Base-by-base conservation (phyloP, 176 grass and related monocot genomes). In the Ampelocalamus luodianensis region DNA sequence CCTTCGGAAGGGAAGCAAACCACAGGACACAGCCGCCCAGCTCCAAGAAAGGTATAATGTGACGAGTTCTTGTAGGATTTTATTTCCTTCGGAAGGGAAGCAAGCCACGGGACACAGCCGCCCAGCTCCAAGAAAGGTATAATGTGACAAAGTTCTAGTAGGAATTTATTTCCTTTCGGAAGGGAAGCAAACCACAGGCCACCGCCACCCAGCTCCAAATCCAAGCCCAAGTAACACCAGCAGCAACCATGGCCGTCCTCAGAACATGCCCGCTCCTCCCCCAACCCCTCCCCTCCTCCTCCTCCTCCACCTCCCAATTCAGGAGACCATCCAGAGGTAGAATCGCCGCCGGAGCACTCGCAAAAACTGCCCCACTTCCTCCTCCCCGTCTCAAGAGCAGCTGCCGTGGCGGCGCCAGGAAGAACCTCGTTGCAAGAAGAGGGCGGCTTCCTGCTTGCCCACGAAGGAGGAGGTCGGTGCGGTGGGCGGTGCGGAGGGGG, bases 231-330 rank as follows among this genome's bases (percentile, higher is more conserved):
- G 3, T 14, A 29, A 10, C 68, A 17, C 0, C 53, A 18, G 20
- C 42, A 22, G 37, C 79, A 65, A 14, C 78, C 78, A 90, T 90
- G 88, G 78, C 83, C 54, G 72, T 40, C 5, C 78, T 90, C 78
- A 12, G 55, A 70, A 36, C 78, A 24, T 12, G 78, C 18, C 46
- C 72, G 56, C 45, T 77, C 72, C 78, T 77, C 39, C 26, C 54
- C 29, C 29, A 29, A 29, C 29, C 29, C 29, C 29, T 29, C 18
- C 78, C 46, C 16, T 79, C 50, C 24, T 12, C 46, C 67, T 49
- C 82, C 10, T 8, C 44, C 22, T 53, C 78, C 62, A 12, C 24
- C 65, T 29, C 16, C 20, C 88, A 45, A 24, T 65, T 32, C 23
- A 48, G 5, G 71, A 60, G 44, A 38, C 1, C 12, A 3, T 59